A percentile compares a stretch with the other conserved stretches of the same genome.
Evolutionary conservation across 768 basidiomycete species (phyloP).

Genomic region (Kwoniella sp.): DNA sequence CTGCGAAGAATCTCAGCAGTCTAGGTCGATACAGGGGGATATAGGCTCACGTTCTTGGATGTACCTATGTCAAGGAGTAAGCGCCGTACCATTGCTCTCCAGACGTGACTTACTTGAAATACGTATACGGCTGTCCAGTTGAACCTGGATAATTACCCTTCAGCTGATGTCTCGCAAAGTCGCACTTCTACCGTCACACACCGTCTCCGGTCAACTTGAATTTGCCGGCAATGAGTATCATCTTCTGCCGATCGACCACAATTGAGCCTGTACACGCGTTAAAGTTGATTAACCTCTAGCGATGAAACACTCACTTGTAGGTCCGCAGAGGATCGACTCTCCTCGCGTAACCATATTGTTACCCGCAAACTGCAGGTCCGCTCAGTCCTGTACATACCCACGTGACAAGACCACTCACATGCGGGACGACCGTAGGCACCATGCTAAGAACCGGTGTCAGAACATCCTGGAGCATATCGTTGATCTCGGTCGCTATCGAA

Average conservation of each 20-base stretch:
- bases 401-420: slow-evolving; percentile 53
- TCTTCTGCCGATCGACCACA: slow-evolving; percentile 76
- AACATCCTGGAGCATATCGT: too few species aligned
- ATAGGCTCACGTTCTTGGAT: slow-evolving; percentile 76
- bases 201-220: slow-evolving; percentile 97
- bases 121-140: slow-evolving; percentile 80
- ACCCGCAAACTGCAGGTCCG: slow-evolving; percentile 63
- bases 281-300: neutral
- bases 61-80: slow-evolving; percentile 54
- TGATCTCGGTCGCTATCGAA: too few species aligned
- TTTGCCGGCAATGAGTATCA: slow-evolving; percentile 53
- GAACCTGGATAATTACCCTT: too few species aligned
- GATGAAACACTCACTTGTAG: slow-evolving; percentile 55
- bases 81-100: neutral
- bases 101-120: slow-evolving; percentile 54
- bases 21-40: slow-evolving; percentile 38
- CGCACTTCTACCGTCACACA: too few species aligned
- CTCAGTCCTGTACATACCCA: neutral
- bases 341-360: slow-evolving; percentile 64
- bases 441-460: too few species aligned
- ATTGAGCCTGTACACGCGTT: slow-evolving; percentile 28
- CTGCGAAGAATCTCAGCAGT: slow-evolving; percentile 13
- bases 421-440: slow-evolving; percentile 75
- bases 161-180: too few species aligned
- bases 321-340: slow-evolving; percentile 67